Percentiles rank a stretch among this genome's conserved stretches.
These are phyloP conservation scores for Miscanthus sacchariflorus DNA, from an alignment of 202 grass and related monocot genomes.

Conservation along the genomic window DNA sequence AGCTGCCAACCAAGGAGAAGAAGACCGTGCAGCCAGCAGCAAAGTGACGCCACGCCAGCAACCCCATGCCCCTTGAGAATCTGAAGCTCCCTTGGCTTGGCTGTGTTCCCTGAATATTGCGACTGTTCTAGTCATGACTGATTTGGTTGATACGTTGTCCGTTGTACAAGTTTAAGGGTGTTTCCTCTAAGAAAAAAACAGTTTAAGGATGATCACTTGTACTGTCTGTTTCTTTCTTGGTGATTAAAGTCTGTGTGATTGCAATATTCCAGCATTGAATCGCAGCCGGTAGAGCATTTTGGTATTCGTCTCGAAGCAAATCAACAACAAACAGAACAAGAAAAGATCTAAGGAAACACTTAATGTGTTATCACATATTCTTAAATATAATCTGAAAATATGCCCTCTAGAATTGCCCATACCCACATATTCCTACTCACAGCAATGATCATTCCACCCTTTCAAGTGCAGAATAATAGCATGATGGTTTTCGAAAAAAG, in stretches of 20 bases:
- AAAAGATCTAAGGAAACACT: background rate
- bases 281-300: background rate
- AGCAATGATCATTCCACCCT: slow-evolving; percentile 12
- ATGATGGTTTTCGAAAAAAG: background rate
- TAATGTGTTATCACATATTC: background rate
- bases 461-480: background rate
- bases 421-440: slow-evolving; percentile 26
- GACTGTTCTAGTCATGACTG: background rate
- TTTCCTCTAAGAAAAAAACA: background rate
- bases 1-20: slow-evolving; percentile 47
- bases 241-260: background rate
- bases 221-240: background rate
- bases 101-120: background rate
- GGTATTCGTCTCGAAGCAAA: background rate
- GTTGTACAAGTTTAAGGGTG: background rate
- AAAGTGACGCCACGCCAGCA: background rate
- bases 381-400: background rate
- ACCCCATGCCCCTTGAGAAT: background rate
- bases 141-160: background rate
- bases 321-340: background rate
- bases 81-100: background rate
- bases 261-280: background rate
- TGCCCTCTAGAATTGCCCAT: background rate
- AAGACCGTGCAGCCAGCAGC: background rate
- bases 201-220: background rate